Percentiles rank a stretch among this genome's conserved stretches.
These are phyloP conservation scores for Aspergillus sergii DNA, from an alignment of 2,329 filamentous ascomycete species.

Conservation along the genomic window DNA sequence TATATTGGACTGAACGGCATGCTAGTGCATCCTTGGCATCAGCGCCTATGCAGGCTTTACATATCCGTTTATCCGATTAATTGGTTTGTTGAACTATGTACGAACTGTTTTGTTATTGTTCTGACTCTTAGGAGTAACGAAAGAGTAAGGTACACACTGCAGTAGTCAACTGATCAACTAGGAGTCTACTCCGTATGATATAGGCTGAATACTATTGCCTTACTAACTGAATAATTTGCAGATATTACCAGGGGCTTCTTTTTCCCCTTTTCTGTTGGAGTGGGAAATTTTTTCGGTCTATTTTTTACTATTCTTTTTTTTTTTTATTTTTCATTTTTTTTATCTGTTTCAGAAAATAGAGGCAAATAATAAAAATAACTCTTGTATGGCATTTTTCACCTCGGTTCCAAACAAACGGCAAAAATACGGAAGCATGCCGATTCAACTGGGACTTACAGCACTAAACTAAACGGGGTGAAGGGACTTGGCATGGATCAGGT, in stretches of 20 bases:
- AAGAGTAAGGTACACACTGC: background rate
- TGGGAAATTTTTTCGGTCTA: too few relatives aligned
- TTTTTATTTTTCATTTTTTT: background rate
- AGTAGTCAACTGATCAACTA: background rate
- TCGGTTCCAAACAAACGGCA: background rate
- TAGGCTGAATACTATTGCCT: background rate
- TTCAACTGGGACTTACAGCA: background rate
- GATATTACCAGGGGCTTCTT: background rate
- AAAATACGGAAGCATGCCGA: background rate
- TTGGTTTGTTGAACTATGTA: background rate
- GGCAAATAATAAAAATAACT: background rate
- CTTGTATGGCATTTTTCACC: background rate
- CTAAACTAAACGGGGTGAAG: background rate
- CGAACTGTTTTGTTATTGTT: background rate
- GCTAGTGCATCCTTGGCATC: background rate
- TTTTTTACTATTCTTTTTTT: too few relatives aligned
- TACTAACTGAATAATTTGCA: background rate
- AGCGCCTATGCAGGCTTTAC: slow-evolving; percentile 1
- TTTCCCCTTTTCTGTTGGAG: too few relatives aligned
- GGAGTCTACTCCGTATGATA: background rate
- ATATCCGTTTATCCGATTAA: background rate
- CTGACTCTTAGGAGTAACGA: background rate
- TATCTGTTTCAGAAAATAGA: background rate
- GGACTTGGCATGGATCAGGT: background rate
- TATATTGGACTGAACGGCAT: background rate